Base-by-base conservation (phyloP, 345 rosid genomes). In the Rubroshorea leprosula region DNA sequence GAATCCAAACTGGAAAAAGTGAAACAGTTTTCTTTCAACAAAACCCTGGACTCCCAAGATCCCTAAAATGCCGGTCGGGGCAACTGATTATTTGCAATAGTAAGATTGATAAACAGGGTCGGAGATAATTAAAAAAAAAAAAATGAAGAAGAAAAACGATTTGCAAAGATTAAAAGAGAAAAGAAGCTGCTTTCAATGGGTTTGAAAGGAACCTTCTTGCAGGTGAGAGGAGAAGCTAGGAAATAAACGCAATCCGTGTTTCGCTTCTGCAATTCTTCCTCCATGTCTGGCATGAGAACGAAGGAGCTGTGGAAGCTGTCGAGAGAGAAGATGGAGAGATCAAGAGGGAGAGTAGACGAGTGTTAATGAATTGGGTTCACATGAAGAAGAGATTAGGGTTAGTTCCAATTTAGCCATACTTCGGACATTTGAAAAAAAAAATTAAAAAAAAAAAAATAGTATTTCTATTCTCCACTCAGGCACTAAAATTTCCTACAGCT, bases 191-290 rank as follows among this genome's bases (percentile, higher is more conserved):
- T 35, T 13, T 13, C 12, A 21, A 6, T 6, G 44, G 51, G 26
- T 5, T 26, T 9, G 15, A 6, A 0, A 38, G n/a, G 52, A 24
- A 85, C 88, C 84, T 82, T 85, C 68, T 80, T 80, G 84, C 91
- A 85, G 48, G 91, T 82, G 57, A 85, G 80, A 61, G 91, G 91
- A 54, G 88, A 85, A 51, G 88, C 85, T 47, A 85, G 70, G 65
- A 80, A 82, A 70, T 77, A 82, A 39, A 85, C 82, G 59, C 87
- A 85, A 61, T 82, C 88, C 5, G 86, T 83, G 60, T 76, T 74
- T 51, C 81, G 64, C 68, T 78, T 83, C 60, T 51, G 67, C 61
- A 69, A 57, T 53, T 75, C 83, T 23, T 78, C 82, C 24, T 81
- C 78, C 83, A 81, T 79, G 31, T 61, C 47, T 48, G 15, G 61